phyloP scores from a whole-genome alignment of 2,329 filamentous ascomycete genomes.

The Penicillium capsulatum region DNA sequence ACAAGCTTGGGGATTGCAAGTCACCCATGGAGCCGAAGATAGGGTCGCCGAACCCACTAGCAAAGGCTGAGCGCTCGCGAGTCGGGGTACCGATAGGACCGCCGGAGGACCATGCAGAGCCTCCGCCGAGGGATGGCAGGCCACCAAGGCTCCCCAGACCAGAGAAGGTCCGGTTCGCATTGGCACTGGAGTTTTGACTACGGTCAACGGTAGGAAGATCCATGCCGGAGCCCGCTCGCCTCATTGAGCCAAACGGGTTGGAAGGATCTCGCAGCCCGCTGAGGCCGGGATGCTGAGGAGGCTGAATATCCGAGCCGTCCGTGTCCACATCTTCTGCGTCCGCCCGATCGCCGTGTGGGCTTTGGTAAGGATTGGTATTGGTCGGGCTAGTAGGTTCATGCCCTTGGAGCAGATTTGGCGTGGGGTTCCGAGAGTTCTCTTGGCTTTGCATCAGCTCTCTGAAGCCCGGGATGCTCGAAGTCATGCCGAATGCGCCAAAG shows the following conservation, averaged over 20 bases:
- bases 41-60: conserved; percentile 52
- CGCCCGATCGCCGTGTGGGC: conserved; percentile 70
- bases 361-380: conserved; percentile 93
- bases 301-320: conserved; percentile 52
- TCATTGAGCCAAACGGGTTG: conserved; percentile 53
- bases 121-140: conserved; percentile 52
- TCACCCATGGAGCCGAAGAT: conserved; percentile 75
- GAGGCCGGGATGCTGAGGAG: conserved; percentile 49
- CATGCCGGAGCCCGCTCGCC: conserved; percentile 52
- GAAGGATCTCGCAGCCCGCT: conserved; percentile 51
- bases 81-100: conserved; percentile 72
- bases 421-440: conserved; percentile 55
- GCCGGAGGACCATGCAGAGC: conserved; percentile 51
- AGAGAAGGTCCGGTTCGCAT: conserved; percentile 66
- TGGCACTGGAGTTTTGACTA: conserved; percentile 86
- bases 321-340: conserved; percentile 60
- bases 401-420: conserved; percentile 47
- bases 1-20: conserved; percentile 53
- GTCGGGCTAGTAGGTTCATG: conserved; percentile 81
- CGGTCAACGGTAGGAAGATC: conserved; percentile 69
- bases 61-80: conserved; percentile 51
- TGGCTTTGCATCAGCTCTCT: conserved; percentile 56
- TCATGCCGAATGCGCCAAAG: conserved; percentile 59
- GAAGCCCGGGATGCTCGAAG: conserved; percentile 54
- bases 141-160: conserved; percentile 51